Conservation (phyloP, 768 basidiomycete genomes). For the Lentinula sp. region DNA sequence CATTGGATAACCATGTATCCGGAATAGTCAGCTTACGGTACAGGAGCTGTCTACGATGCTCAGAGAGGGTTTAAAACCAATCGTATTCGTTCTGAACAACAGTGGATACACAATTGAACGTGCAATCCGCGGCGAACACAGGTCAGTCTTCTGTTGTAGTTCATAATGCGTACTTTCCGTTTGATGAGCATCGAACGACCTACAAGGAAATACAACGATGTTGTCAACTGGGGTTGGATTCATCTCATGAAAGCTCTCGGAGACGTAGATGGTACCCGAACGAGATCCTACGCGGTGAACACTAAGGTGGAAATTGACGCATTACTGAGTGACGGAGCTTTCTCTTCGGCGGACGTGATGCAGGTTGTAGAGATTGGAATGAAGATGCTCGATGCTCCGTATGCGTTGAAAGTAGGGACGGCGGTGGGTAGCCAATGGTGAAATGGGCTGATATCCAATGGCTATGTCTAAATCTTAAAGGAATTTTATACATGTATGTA, state of each 20-base stretch:
- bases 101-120: constrained; percentile 86
- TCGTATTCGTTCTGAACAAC: constrained; percentile 80
- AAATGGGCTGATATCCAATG: background rate
- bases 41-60: constrained; percentile 88
- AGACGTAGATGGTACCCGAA: constrained; percentile 40
- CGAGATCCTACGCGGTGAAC: constrained; percentile 58
- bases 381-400: constrained; percentile 66
- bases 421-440: background rate
- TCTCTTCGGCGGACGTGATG: constrained; percentile 58
- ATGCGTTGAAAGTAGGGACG: constrained; percentile 29
- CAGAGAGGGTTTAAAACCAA: constrained; percentile 62
- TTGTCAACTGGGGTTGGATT: constrained; percentile 74
- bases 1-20: background rate
- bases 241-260: constrained; percentile 53
- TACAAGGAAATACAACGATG: constrained; percentile 76
- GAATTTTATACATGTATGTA: too few species aligned
- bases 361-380: constrained; percentile 81
- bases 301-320: constrained; percentile 61
- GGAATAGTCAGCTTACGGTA: constrained; percentile 59
- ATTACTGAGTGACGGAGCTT: constrained; percentile 58
- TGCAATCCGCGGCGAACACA: constrained; percentile 61
- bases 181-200: background rate
- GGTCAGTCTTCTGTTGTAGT: constrained; percentile 22
- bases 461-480: too few species aligned
- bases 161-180: too few species aligned